Conservation (phyloP, 192 early-diverging fungal genomes). For the Backusella macrospora region DNA sequence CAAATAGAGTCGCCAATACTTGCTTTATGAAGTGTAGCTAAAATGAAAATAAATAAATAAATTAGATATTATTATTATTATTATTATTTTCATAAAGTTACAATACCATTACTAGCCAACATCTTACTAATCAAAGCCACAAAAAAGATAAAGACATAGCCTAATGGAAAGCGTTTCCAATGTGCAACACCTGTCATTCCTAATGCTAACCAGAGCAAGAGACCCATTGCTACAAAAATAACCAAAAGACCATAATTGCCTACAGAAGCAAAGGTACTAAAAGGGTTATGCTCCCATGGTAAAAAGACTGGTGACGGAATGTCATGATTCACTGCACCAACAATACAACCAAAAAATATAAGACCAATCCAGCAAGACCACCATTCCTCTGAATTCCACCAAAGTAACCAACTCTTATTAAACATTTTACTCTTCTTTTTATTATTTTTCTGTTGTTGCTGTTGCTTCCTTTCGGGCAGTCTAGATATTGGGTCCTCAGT, state of each 20-base stretch:
- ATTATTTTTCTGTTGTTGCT: background rate
- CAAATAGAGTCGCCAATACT: slow-evolving; percentile 58
- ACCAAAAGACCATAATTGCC: slow-evolving; percentile 48
- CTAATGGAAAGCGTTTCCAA: slow-evolving; percentile 45
- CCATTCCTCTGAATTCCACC: slow-evolving; percentile 62
- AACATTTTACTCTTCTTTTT: background rate
- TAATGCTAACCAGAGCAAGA: slow-evolving; percentile 47
- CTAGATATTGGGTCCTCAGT: background rate
- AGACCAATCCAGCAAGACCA: slow-evolving; percentile 61
- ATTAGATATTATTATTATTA: background rate
- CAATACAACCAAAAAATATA: slow-evolving; percentile 49
- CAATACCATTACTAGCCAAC: slow-evolving; percentile 48
- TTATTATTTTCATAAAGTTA: background rate
- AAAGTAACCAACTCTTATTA: slow-evolving; percentile 44
- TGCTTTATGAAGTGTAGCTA: slow-evolving; percentile 43
- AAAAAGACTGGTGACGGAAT: slow-evolving; percentile 49
- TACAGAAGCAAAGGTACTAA: slow-evolving; percentile 40
- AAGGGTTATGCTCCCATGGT: slow-evolving; percentile 49
- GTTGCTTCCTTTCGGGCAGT: background rate
- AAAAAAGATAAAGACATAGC: slow-evolving; percentile 48
- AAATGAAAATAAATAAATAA: slow-evolving; percentile 4
- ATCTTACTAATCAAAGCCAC: slow-evolving; percentile 51
- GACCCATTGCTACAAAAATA: slow-evolving; percentile 48
- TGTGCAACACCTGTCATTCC: slow-evolving; percentile 32
- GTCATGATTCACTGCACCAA: slow-evolving; percentile 41